A percentile compares a stretch with the other conserved stretches of the same genome.
Evolutionary conservation across 768 basidiomycete genomes (phyloP).

Genomic region (Boletales sp.): DNA sequence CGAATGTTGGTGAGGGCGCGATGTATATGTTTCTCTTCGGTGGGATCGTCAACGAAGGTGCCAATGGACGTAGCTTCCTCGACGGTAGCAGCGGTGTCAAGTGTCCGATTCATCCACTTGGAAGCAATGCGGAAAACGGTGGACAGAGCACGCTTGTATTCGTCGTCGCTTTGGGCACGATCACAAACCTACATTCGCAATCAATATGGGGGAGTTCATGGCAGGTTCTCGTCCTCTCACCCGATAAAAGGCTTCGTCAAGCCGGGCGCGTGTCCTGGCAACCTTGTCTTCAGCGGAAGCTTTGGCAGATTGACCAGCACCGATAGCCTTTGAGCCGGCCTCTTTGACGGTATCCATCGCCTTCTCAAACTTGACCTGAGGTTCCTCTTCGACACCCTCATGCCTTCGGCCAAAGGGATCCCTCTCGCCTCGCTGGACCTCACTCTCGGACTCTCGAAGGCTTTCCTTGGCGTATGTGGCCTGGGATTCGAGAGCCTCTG

Average conservation of each 20-base stretch:
- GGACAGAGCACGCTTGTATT: slow-evolving; percentile 54
- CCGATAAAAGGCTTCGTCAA: slow-evolving; percentile 52
- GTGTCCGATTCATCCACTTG: slow-evolving; percentile 51
- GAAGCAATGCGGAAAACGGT: slow-evolving; percentile 55
- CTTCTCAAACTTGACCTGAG: slow-evolving; percentile 57
- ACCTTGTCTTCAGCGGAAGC: slow-evolving; percentile 42
- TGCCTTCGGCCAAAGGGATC: slow-evolving; percentile 53
- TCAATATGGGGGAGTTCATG: no score
- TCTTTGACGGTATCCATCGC: slow-evolving; percentile 64
- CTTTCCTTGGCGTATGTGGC: slow-evolving; percentile 50
- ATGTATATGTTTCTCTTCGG: slow-evolving; percentile 58
- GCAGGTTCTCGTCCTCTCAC: slow-evolving; percentile 28
- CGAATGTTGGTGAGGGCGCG: slow-evolving; percentile 43
- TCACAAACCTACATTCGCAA: slow-evolving; percentile 49
- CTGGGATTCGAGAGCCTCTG: slow-evolving; percentile 52
- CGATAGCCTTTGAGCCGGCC: slow-evolving; percentile 55
- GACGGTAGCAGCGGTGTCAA: slow-evolving; percentile 47
- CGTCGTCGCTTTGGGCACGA: slow-evolving; percentile 57
- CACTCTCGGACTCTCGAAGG: slow-evolving; percentile 52
- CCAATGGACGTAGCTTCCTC: slow-evolving; percentile 45
- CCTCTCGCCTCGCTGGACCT: slow-evolving; percentile 58
- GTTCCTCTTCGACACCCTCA: slow-evolving; percentile 44
- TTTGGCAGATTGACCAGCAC: slow-evolving; percentile 43
- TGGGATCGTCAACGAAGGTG: slow-evolving; percentile 58
- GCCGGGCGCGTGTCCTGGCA: slow-evolving; percentile 37